A percentile compares a stretch with the other conserved stretches of the same genome.
These are phyloP conservation scores for Diaporthe amygdali DNA, from an alignment of 2,329 filamentous ascomycete genomes.

Conservation along the genomic window DNA sequence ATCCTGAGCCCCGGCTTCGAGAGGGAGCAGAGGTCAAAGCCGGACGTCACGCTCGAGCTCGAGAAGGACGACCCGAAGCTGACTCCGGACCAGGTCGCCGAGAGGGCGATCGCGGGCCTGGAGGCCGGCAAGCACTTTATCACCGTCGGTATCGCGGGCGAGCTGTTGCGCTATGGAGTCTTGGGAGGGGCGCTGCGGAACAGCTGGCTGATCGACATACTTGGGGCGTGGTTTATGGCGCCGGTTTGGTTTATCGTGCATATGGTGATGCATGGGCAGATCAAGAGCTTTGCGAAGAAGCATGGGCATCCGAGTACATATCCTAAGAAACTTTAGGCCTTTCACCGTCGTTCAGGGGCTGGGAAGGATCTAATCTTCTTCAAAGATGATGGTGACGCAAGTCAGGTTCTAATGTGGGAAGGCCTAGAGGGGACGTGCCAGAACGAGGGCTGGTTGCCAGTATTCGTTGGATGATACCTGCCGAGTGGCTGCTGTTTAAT, in stretches of 20 bases:
- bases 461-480: no score
- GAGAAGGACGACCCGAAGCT: slow-evolving; percentile 85
- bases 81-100: slow-evolving; percentile 78
- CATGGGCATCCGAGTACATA: slow-evolving; percentile 63
- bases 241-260: slow-evolving; percentile 65
- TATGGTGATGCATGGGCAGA: slow-evolving; percentile 61
- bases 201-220: slow-evolving; percentile 63
- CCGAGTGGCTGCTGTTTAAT: no score
- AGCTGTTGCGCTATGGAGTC: slow-evolving; percentile 69
- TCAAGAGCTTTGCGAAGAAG: slow-evolving; percentile 60
- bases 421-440: background rate
- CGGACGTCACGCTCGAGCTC: slow-evolving; percentile 76
- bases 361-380: background rate
- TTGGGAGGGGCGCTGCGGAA: slow-evolving; percentile 63
- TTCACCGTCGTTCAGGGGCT: background rate
- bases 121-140: slow-evolving; percentile 83
- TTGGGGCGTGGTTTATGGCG: slow-evolving; percentile 58
- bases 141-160: slow-evolving; percentile 74
- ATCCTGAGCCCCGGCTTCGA: slow-evolving; percentile 80
- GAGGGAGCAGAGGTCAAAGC: slow-evolving; percentile 79
- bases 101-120: slow-evolving; percentile 70
- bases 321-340: slow-evolving; percentile 36
- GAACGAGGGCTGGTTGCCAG: no score
- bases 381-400: background rate
- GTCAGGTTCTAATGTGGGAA: background rate